Evolutionary conservation across 2,329 filamentous ascomycete species (phyloP), one percentile per base, ranked within the genome.

Genomic region (Aspergillus candidus): DNA sequence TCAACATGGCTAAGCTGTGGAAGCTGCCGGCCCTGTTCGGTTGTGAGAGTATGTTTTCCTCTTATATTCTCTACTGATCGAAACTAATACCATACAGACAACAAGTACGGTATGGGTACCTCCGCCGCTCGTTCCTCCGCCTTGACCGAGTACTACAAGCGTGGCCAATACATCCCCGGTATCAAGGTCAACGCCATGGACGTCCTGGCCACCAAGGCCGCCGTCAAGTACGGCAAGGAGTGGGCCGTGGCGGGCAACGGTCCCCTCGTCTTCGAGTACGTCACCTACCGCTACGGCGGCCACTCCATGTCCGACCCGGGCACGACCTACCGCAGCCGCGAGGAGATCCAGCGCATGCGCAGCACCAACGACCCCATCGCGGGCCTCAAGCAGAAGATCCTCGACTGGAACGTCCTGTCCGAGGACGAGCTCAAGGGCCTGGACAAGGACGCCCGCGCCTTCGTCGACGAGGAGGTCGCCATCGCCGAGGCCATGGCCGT

Each of bases 1-100:
- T 94, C 82, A 98, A 98, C 84, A 98, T 98, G 93, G 93, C 93
- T 53, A 97, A 97, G 81, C 83, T 98, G 57, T 98, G 93, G 93
- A 90, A 93, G 61, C 78, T 98, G 38, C 93, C 93, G 43, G 82
- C 90, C 58, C 85, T 98, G 57, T 98, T 98, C 67, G 90, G 88
- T 59, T 98, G 93, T 72, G 93, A 98, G 79, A 98, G 90, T 95
- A 76, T 70, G 88, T 81, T 43, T 48, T 22, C 11, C 22, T 33
- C 34, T 30, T 14, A 11, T 12, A 2, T 38, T 4, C 27, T 13
- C 13, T 35, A 11, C 34, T 15, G 17, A 14, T 32, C 17, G 18
- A 32, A 8, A 4, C 39, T 41, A 35, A 36, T 15, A 6, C 5
- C n/a, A 12, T 17, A 12, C 35, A 95, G 90, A 98, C 82, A 98